These are phyloP conservation scores for Fusarium pilosicola DNA, from an alignment of 2,329 filamentous ascomycete genomes.

Conservation along the genomic window DNA sequence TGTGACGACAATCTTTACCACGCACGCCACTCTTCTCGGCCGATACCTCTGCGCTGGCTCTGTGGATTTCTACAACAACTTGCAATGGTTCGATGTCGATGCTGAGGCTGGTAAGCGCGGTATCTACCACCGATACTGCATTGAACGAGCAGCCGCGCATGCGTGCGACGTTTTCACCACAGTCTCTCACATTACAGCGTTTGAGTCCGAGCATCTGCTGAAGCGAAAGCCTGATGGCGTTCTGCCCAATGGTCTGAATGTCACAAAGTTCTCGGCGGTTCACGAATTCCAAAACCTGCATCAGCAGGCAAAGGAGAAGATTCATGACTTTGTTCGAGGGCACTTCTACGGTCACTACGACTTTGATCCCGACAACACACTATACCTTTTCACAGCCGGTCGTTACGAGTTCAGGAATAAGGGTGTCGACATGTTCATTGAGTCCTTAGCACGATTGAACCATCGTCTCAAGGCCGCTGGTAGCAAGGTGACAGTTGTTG, in stretches of 20 bases:
- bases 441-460: conserved; percentile 93
- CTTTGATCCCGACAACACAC: conserved; percentile 94
- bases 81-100: conserved; percentile 96
- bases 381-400: conserved; percentile 97
- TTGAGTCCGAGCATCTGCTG: conserved; percentile 95
- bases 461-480: conserved; percentile 86
- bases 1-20: conserved; percentile 98
- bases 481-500: conserved; percentile 93
- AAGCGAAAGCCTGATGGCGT: conserved; percentile 98
- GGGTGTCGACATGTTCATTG: conserved; percentile 99
- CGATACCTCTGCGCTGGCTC: conserved; percentile 97
- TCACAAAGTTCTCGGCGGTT: conserved; percentile 95
- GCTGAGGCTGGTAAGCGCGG: conserved; percentile 96
- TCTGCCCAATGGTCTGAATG: conserved; percentile 94
- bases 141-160: conserved; percentile 93
- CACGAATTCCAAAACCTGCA: conserved; percentile 99
- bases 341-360: conserved; percentile 99
- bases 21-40: conserved; percentile 93
- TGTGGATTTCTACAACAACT: conserved; percentile 99
- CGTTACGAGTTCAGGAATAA: conserved; percentile 99
- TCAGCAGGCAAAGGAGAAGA: conserved; percentile 96
- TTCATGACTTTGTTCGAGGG: conserved; percentile 96
- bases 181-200: conserved; percentile 97
- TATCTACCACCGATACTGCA: conserved; percentile 98
- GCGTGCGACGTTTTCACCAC: conserved; percentile 97